These are phyloP conservation scores for Sisymbrium altissimum DNA, from an alignment of 345 rosid genomes.

Conservation along the genomic window DNA sequence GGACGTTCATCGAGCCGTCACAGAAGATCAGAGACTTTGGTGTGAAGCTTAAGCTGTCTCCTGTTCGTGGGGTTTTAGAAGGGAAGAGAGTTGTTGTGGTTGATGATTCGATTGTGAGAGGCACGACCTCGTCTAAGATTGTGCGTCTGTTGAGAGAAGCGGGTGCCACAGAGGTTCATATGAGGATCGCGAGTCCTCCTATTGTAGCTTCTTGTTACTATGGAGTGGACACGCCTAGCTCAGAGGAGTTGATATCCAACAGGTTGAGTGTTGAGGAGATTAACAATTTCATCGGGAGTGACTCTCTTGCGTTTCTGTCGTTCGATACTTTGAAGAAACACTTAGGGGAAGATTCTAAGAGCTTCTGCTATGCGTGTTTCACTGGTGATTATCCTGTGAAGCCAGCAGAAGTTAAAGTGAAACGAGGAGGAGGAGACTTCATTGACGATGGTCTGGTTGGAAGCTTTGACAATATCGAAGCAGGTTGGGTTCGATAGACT, in stretches of 20 bases:
- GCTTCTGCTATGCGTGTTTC: conserved; percentile 91
- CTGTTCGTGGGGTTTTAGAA: conserved; percentile 74
- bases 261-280: conserved; percentile 79
- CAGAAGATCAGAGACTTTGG: conserved; percentile 97
- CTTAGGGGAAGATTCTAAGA: conserved; percentile 48
- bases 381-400: conserved; percentile 82
- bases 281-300: conserved; percentile 68
- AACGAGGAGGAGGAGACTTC: conserved; percentile 84
- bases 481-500: conserved; percentile 61
- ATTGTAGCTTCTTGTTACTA: conserved; percentile 79
- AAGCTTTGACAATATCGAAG: conserved; percentile 59
- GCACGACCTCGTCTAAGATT: conserved; percentile 87
- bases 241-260: conserved; percentile 88
- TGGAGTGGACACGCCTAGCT: conserved; percentile 95
- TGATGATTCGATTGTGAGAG: conserved; percentile 93
- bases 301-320: conserved; percentile 79
- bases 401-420: conserved; percentile 72
- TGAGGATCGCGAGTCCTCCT: conserved; percentile 97
- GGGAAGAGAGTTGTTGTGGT: conserved; percentile 94
- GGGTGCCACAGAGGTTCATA: conserved; percentile 93
- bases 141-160: conserved; percentile 83
- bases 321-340: conserved; percentile 59
- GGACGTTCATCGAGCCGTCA: conserved; percentile 90
- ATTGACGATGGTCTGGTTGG: conserved; percentile 85
- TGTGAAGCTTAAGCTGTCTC: conserved; percentile 91